These are phyloP conservation scores for Colletotrichum navitas DNA, from an alignment of 2,329 filamentous ascomycete genomes.

Conservation along the genomic window DNA sequence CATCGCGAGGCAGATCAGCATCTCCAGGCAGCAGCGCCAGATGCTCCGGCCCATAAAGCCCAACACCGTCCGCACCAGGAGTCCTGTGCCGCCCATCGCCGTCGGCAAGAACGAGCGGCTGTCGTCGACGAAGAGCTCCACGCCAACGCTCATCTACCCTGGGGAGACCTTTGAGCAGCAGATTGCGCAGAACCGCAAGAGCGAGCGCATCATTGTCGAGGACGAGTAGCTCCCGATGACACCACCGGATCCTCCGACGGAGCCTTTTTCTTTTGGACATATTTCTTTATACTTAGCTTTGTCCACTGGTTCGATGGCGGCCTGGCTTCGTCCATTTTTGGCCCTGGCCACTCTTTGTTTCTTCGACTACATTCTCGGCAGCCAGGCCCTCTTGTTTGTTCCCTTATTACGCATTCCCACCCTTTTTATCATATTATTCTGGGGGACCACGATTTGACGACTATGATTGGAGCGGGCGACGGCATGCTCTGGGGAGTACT, in stretches of 20 bases:
- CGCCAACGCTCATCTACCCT: constrained; percentile 60
- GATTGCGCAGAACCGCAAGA: constrained; percentile 60
- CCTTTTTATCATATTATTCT: constrained; percentile 16
- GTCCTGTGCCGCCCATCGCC: constrained; percentile 35
- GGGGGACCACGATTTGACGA: constrained; percentile 31
- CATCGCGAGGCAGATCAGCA: constrained; percentile 76
- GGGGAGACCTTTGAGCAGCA: constrained; percentile 50
- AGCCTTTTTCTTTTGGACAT: constrained; percentile 12
- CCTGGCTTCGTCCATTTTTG: background rate
- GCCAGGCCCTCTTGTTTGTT: background rate
- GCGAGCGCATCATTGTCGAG: constrained; percentile 67
- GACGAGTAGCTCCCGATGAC: constrained; percentile 49
- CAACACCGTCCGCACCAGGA: constrained; percentile 40
- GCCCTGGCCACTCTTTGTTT: background rate
- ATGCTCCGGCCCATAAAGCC: constrained; percentile 68
- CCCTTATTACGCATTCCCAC: background rate
- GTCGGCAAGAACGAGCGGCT: constrained; percentile 48
- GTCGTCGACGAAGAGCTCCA: constrained; percentile 56
- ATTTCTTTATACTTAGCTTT: constrained; percentile 10
- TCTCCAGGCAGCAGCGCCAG: constrained; percentile 72
- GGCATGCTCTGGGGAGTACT: background rate
- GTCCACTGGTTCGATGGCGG: constrained; percentile 17
- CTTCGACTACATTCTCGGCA: background rate
- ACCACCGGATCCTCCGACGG: background rate
- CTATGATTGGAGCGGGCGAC: constrained; percentile 30